Evolutionary conservation across 192 early-diverging fungal species (phyloP).

Genomic region (Coemansia sp.): DNA sequence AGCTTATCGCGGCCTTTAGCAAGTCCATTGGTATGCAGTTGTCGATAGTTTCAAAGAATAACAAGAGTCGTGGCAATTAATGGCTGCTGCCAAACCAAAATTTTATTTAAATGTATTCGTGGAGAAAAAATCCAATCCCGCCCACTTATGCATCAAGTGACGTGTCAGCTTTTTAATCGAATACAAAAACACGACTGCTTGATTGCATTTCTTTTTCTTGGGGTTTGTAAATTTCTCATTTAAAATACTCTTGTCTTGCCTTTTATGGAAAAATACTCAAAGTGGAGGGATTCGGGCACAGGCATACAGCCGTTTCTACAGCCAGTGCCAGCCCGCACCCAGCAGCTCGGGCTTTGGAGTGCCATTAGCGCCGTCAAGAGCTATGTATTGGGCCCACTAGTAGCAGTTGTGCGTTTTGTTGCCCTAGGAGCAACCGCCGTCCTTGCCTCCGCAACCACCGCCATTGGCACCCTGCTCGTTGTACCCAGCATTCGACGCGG

Average conservation of each 20-base stretch:
- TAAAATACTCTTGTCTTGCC: not conserved
- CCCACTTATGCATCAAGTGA: not conserved
- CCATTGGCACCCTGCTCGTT: constrained; percentile 21
- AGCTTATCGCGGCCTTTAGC: constrained; percentile 64
- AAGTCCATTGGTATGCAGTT: constrained; percentile 52
- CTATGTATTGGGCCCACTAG: constrained; percentile 38
- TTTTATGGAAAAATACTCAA: constrained; percentile 87
- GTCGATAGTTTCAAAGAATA: not conserved
- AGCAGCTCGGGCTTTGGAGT: constrained; percentile 13
- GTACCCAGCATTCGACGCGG: constrained; percentile 19
- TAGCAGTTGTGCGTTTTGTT: constrained; percentile 45
- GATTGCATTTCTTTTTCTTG: not conserved
- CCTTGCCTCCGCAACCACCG: constrained; percentile 37
- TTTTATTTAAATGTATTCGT: not conserved
- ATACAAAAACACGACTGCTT: not conserved
- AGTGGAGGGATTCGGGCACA: constrained; percentile 82
- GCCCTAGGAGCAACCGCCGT: constrained; percentile 50
- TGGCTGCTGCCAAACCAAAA: not conserved
- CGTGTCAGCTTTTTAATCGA: not conserved
- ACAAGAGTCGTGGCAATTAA: not conserved
- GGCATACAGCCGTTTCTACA: constrained; percentile 90
- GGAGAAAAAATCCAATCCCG: not conserved
- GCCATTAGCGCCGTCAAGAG: constrained; percentile 12
- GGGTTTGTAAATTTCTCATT: not conserved
- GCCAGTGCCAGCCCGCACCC: constrained; percentile 53